Percentiles rank a stretch among this genome's conserved stretches.
These are phyloP conservation scores for Prasinococcaceae sp. DNA, from an alignment of 139 green algal species.

Conservation along the genomic window DNA sequence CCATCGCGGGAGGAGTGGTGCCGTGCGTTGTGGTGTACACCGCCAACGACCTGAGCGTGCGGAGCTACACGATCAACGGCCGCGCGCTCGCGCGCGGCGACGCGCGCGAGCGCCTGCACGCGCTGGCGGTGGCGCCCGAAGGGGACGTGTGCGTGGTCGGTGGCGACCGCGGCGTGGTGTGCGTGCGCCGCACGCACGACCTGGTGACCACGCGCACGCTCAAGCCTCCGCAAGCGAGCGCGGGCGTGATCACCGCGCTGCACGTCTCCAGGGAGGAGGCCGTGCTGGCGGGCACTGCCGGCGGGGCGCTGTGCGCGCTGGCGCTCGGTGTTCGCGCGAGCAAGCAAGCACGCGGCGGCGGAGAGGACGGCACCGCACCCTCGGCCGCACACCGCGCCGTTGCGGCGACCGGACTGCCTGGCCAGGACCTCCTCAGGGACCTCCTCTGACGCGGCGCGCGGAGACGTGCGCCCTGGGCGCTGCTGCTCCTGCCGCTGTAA, in stretches of 20 bases:
- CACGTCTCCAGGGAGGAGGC: neutral
- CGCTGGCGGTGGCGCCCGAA: constrained; percentile 19
- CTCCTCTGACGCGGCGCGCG: too few relatives aligned
- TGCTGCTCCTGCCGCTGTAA: too few relatives aligned
- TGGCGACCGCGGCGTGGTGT: constrained; percentile 24
- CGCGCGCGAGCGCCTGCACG: constrained; percentile 25
- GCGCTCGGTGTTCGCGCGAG: neutral
- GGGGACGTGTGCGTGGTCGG: constrained; percentile 29
- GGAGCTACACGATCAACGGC: constrained; percentile 19
- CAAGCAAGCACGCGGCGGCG: neutral
- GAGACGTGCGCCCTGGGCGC: too few relatives aligned
- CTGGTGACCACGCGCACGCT: neutral
- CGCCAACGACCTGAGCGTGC: neutral
- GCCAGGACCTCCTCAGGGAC: too few relatives aligned
- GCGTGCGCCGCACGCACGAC: neutral
- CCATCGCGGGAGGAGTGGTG: constrained; percentile 12
- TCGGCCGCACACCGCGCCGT: too few relatives aligned
- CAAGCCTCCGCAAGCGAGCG: neutral
- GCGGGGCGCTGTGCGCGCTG: neutral
- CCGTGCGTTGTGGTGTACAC: constrained; percentile 31
- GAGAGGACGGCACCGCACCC: too few relatives aligned
- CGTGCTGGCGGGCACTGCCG: neutral
- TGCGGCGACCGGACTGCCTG: too few relatives aligned
- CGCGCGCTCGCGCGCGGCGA: constrained; percentile 16
- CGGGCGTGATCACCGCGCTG: neutral